phyloP scores from a whole-genome alignment of 805 yeast species.

The Zygosaccharomyces kombuchaensis region DNA sequence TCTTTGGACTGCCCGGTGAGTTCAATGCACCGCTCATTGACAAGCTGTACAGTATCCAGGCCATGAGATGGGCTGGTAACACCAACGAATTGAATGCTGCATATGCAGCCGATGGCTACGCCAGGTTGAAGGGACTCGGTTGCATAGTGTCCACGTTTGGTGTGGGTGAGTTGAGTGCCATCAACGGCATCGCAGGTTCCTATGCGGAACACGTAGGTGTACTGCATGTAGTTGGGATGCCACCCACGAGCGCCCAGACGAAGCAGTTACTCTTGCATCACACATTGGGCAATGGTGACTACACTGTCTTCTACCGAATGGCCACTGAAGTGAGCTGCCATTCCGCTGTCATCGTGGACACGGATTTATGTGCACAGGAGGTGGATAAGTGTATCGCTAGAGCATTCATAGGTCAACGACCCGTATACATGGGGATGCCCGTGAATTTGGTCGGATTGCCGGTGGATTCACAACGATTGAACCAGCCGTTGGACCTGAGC shows the following conservation, averaged over 20 bases:
- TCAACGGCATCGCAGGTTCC: constrained; percentile 81
- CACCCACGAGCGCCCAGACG: constrained; percentile 39
- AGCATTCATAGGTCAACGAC: constrained; percentile 49
- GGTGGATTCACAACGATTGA: constrained; percentile 38
- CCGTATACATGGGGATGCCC: constrained; percentile 71
- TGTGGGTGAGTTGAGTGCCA: constrained; percentile 83
- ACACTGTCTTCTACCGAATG: constrained; percentile 52
- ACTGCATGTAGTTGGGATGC: constrained; percentile 81
- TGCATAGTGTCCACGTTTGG: constrained; percentile 61
- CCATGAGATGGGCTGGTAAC: constrained; percentile 68
- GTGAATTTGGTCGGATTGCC: constrained; percentile 47
- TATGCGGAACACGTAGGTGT: constrained; percentile 79
- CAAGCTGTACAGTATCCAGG: constrained; percentile 49
- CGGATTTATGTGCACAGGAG: constrained; percentile 52
- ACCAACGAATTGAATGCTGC: constrained; percentile 90
- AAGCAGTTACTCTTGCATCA: constrained; percentile 37
- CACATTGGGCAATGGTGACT: constrained; percentile 28
- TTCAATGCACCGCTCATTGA: constrained; percentile 64
- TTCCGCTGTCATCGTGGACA: constrained; percentile 55
- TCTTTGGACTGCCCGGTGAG: constrained; percentile 76
- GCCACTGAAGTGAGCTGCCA: constrained; percentile 44
- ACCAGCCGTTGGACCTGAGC: constrained; percentile 32
- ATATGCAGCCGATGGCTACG: constrained; percentile 87
- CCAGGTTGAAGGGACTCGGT: constrained; percentile 44
- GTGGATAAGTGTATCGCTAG: constrained; percentile 44